Evolutionary conservation across 495 filamentous ascomycete species (phyloP), one percentile per base, ranked within the genome.

Genomic region (Jackrogersella minutella): DNA sequence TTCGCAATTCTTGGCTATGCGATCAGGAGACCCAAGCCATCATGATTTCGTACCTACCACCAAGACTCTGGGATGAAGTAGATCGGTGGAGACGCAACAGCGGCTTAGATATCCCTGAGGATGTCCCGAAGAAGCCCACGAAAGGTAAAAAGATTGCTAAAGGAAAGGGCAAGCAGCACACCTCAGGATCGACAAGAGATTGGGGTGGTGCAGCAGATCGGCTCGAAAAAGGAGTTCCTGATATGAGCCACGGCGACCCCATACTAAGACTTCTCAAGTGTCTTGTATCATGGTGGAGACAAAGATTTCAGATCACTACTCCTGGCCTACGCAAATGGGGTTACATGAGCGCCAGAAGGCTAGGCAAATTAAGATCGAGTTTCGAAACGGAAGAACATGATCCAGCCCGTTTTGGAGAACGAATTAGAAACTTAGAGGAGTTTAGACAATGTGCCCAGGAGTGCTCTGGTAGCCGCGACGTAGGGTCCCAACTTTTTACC

Each of bases 401-500:
- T 59, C 77, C 80, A 5, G 83, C 86, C 52, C 73, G 68, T 9
- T 90, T 93, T 72, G 93, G 93, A 1, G 95, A 97, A 79, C 81
- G 86, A 17, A 85, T 97, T 5, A 73, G 77, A 16, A 76, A 80
- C 59, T 41, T 92, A 1, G 81, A 88, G 0, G 86, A 87, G 11
- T 93, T 97, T 54, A 85, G 87, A 43, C 77, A 83, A 16, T 76
- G 81, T 17, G 94, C 95, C 2, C 86, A 85, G 62, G 77, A 82
- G 47, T 92, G 91, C 76, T 81, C 86, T 46, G 96, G 95, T 0
- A 97, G 92, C 66, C 85, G 93, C 46, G 95, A 98, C 74, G 82
- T 95, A 14, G 93, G 92, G 4, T 90, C 90, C 1, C 92, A 97
- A 74, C 85, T 99, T 0, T 98, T 99, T 64, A 95, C 92, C 0